Evolutionary conservation across 2,329 filamentous ascomycete species (phyloP), one percentile per base, ranked within the genome.

Genomic region (Bipolaris oryzae): DNA sequence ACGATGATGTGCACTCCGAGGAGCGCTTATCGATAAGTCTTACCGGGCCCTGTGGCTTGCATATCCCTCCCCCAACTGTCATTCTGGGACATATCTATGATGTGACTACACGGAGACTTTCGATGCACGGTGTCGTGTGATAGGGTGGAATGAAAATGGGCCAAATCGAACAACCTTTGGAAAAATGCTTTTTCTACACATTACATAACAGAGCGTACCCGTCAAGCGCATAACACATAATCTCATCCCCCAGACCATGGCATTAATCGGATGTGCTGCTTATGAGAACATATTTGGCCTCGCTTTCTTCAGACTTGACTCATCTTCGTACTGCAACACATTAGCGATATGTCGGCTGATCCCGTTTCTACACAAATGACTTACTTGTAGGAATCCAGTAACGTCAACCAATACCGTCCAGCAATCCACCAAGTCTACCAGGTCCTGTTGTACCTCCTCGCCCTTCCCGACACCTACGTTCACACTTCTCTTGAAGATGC

Each of bases 401-500:
- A 92, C 87, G 28, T 88, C 84, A 69, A 97, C 90, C 62, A 98
- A 81, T 52, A 95, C 82, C 77, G 94, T 89, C 70, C 95, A 91
- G 44, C 91, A 88, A 74, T 96, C 92, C 5, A 93, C 91, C 64
- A 98, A 77, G 66, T 94, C 91, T 45, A 86, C 84, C 35, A 96
- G 80, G 61, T 86, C 85, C 57, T 87, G 83, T 50, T 86, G 85
- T 53, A 87, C 81, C 50, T 87, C 86, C 34, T 87, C 79, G 39
- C 77, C 63, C 55, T 68, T 77, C 0, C 50, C 44, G 1, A 39
- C 60, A 3, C 90, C 89, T 54, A 96, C 90, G 45, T 90, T 90
- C 0, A 91, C 91, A 66, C 90, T 91, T 64, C 92, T 84, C 80
- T 99, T 99, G 70, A 99, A 90, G 18, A 96, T 88, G 43, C 92